Conservation (phyloP, 2,329 filamentous ascomycete species). For the Ophiosphaerella herpotricha region DNA sequence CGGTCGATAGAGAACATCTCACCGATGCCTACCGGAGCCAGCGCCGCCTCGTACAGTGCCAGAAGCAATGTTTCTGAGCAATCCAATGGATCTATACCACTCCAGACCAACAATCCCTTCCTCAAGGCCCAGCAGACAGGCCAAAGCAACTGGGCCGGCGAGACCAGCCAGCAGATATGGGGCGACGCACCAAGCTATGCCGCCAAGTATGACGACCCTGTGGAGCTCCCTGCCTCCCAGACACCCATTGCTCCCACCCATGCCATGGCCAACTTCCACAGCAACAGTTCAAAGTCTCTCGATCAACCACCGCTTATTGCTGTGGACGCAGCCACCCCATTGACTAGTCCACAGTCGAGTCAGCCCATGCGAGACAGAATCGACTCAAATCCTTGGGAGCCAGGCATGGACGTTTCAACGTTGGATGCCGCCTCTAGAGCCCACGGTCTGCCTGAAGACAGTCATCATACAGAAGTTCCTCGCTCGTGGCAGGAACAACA, state of each 20-base stretch:
- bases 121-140: constrained; percentile 46
- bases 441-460: constrained; percentile 25
- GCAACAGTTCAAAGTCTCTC: constrained; percentile 29
- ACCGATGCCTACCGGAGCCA: constrained; percentile 36
- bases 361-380: constrained; percentile 26
- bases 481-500: constrained; percentile 40
- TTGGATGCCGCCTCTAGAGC: constrained; percentile 33
- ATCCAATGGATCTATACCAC: constrained; percentile 31
- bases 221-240: constrained; percentile 48
- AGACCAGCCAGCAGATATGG: constrained; percentile 48
- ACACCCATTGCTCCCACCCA: constrained; percentile 47
- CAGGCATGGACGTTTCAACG: constrained; percentile 34
- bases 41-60: constrained; percentile 32
- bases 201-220: constrained; percentile 38
- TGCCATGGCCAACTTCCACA: constrained; percentile 43
- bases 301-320: constrained; percentile 37
- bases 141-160: constrained; percentile 39
- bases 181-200: constrained; percentile 36
- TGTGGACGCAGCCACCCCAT: constrained; percentile 22
- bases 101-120: constrained; percentile 53
- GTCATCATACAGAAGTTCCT: constrained; percentile 16
- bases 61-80: constrained; percentile 37
- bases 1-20: constrained; percentile 34
- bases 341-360: constrained; percentile 27
- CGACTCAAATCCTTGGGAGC: constrained; percentile 34